phyloP scores from a whole-genome alignment of 2,329 filamentous ascomycete species.

The Fulvia fulva region DNA sequence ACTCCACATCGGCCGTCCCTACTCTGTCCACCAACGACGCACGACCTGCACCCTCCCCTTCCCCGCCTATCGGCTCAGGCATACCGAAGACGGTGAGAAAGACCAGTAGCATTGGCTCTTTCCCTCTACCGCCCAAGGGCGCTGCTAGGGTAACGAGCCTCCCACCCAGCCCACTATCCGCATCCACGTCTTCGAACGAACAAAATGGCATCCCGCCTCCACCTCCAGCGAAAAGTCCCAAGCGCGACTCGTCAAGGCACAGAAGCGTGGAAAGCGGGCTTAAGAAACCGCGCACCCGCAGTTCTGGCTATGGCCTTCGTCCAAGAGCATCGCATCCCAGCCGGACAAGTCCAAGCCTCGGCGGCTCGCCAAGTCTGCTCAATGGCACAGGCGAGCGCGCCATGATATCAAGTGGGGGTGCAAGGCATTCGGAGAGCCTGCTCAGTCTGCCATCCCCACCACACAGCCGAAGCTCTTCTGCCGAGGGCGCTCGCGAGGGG shows the following conservation, averaged over 20 bases:
- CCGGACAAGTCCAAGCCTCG: constrained; percentile 32
- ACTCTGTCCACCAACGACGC: constrained; percentile 44
- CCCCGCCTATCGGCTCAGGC: constrained; percentile 7
- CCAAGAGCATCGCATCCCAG: constrained; percentile 39
- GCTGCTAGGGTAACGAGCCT: constrained; percentile 54
- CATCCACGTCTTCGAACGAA: constrained; percentile 44
- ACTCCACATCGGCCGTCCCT: constrained; percentile 54
- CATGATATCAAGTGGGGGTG: constrained; percentile 59
- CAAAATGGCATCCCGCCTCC: constrained; percentile 32
- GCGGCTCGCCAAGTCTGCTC: constrained; percentile 65
- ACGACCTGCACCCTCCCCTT: constrained; percentile 10
- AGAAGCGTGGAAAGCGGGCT: constrained; percentile 28
- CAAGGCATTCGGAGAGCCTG: constrained; percentile 68
- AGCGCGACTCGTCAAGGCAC: constrained; percentile 30
- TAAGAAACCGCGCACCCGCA: constrained; percentile 29
- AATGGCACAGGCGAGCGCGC: constrained; percentile 77
- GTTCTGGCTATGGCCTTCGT: constrained; percentile 46
- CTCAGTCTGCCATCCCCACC: constrained; percentile 76
- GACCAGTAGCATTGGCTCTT: constrained; percentile 88
- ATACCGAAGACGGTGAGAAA: constrained; percentile 68
- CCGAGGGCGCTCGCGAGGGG: constrained; percentile 87
- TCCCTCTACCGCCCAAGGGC: constrained; percentile 81
- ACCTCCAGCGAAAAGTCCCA: constrained; percentile 29
- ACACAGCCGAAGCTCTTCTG: constrained; percentile 86
- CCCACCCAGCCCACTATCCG: constrained; percentile 52